These are phyloP conservation scores for Phoenix roebelenii DNA, from an alignment of 176 grass and related monocot species.

Conservation along the genomic window DNA sequence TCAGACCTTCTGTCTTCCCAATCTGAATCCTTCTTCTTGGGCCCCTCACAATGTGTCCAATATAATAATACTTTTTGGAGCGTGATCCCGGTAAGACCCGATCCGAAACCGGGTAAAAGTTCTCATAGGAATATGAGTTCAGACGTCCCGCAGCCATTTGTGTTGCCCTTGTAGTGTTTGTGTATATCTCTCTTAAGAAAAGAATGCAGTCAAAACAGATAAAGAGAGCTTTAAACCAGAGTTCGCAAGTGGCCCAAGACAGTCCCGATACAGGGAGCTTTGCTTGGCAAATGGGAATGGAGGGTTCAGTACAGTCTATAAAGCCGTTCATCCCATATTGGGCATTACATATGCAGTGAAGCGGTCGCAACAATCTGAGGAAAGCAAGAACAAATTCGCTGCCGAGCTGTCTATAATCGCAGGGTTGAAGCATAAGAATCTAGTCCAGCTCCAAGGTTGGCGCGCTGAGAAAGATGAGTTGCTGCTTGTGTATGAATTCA, in stretches of 20 bases:
- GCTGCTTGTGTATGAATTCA: constrained; percentile 47
- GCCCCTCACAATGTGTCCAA: constrained; percentile 21
- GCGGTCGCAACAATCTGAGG: constrained; percentile 30
- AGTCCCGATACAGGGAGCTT: constrained; percentile 36
- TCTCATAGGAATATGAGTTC: constrained; percentile 18
- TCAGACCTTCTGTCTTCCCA: constrained; percentile 14
- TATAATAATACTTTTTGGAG: constrained; percentile 13
- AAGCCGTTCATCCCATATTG: constrained; percentile 19
- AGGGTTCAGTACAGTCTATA: constrained; percentile 38
- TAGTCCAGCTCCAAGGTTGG: constrained; percentile 47
- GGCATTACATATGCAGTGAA: constrained; percentile 37
- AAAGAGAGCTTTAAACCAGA: constrained; percentile 2
- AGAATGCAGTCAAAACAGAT: constrained; percentile 3
- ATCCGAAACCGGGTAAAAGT: not conserved
- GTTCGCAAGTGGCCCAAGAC: constrained; percentile 15
- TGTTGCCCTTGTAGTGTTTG: constrained; percentile 29
- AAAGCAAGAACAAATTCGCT: constrained; percentile 34
- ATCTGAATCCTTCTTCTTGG: constrained; percentile 5
- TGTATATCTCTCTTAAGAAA: constrained; percentile 29
- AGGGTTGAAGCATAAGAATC: constrained; percentile 40
- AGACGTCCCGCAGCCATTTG: constrained; percentile 9
- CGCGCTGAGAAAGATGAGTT: constrained; percentile 37
- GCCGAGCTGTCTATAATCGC: constrained; percentile 39
- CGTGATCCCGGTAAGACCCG: not conserved
- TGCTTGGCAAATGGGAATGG: constrained; percentile 24